These are phyloP conservation scores for Saccharomycopsis sp. DNA, from an alignment of 805 yeast genomes.

Conservation along the genomic window DNA sequence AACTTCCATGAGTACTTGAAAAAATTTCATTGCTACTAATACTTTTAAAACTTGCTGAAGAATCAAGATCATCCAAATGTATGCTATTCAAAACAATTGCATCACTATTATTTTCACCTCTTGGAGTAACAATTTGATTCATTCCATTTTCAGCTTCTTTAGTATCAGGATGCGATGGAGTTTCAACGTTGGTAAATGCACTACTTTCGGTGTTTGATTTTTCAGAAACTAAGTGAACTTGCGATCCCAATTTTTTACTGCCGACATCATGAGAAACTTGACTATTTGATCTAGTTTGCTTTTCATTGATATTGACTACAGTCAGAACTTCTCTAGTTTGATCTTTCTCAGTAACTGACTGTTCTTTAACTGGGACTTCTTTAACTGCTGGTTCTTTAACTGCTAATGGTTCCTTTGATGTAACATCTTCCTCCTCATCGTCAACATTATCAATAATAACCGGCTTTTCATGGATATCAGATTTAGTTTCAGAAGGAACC, in stretches of 20 bases:
- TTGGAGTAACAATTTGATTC: conserved; percentile 9
- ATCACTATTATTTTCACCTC: not conserved
- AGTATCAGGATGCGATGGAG: conserved; percentile 16
- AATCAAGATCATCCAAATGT: conserved; percentile 21
- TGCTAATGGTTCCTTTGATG: not conserved
- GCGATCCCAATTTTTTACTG: not conserved
- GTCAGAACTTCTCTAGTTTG: too few species aligned
- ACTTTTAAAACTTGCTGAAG: conserved; percentile 21
- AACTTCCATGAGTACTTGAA: conserved; percentile 18
- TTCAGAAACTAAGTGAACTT: conserved; percentile 2
- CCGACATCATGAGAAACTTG: too few species aligned
- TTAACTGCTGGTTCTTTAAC: too few species aligned
- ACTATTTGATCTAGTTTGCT: conserved; percentile 2
- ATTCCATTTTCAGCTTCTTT: conserved; percentile 18
- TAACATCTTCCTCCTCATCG: not conserved
- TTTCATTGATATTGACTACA: not conserved
- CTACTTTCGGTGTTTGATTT: conserved; percentile 22
- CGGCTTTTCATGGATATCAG: not conserved
- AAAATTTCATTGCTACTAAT: conserved; percentile 21
- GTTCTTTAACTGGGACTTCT: too few species aligned
- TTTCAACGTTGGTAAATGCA: conserved; percentile 20
- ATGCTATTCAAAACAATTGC: conserved; percentile 17
- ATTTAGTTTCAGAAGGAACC: not conserved
- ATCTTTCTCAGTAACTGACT: too few species aligned
- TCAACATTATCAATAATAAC: not conserved